Base-by-base conservation (phyloP, 345 rosid genomes). In the Cardamine resedifolia region DNA sequence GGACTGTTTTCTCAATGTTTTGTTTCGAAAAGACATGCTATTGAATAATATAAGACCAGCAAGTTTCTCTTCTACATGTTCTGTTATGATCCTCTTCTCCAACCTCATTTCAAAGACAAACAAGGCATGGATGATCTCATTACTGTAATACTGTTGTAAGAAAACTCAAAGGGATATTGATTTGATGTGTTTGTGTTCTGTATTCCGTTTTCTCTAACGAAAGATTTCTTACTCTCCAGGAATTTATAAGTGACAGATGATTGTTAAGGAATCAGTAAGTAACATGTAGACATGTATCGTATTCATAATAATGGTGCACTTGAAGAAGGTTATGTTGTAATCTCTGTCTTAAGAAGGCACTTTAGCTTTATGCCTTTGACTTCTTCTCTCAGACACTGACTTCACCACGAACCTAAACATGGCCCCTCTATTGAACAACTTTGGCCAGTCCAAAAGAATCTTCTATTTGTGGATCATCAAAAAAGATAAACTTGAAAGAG, bases 1-100 rank as follows among this genome's bases (percentile, higher is more conserved):
- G 75, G 52, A 1, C 23, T 69, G 75, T 69, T 62, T 76, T 61
- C 58, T 69, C 59, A 53, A 45, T 75, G 58, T 75, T 69, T 63
- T n/a, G 43, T 31, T 45, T 10, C 7, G 45, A 58, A 58, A 57
- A 27, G 67, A 58, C 66, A 58, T 57, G 34, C 41, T 63, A 56
- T 26, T 34, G 50, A 64, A 43, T 9, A 12, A 65, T 49, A 47
- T n/a, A 34, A 38, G 44, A 49, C 66, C 19, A 45, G 18, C 71
- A 56, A 57, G 44, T 48, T 31, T 72, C 34, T 41, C 2, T 21
- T 43, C 51, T 72, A n/a, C 76, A 63, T 53, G 64, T 66, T 74
- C 72, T 74, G 55, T 66, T 68, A 34, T 50, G 28, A 50, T 49
- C 62, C 0, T 38, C 41, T 66, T 49, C 51, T 10, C 60, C n/a